Conservation (phyloP, 2,329 filamentous ascomycete species). For the Xylariaceae sp. region DNA sequence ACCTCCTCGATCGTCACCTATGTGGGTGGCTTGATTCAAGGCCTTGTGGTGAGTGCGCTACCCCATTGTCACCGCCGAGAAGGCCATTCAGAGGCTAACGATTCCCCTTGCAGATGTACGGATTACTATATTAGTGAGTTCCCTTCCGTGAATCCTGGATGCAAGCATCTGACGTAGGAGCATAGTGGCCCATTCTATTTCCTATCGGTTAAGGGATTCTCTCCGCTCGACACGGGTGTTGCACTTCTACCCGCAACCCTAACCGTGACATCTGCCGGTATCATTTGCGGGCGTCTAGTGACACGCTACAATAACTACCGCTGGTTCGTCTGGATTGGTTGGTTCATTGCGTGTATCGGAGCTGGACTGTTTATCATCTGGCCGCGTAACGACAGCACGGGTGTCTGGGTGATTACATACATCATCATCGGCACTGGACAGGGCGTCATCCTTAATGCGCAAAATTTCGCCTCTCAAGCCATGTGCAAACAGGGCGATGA, state of each 20-base stretch:
- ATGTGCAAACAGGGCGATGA: conserved; percentile 37
- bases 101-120: conserved; percentile 21
- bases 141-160: not conserved
- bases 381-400: conserved; percentile 25
- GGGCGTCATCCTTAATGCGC: conserved; percentile 38
- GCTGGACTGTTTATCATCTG: conserved; percentile 20
- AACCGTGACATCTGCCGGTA: conserved; percentile 33
- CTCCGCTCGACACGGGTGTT: conserved; percentile 33
- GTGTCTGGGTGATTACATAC: conserved; percentile 36
- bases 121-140: conserved; percentile 28
- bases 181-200: conserved; percentile 37
- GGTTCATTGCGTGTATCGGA: conserved; percentile 26
- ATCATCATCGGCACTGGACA: conserved; percentile 36
- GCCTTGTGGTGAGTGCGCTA: conserved; percentile 17
- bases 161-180: not conserved
- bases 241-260: conserved; percentile 35
- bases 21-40: conserved; percentile 14
- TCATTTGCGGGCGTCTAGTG: conserved; percentile 28
- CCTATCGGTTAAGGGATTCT: conserved; percentile 33
- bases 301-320: conserved; percentile 28
- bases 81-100: conserved; percentile 8
- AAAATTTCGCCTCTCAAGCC: conserved; percentile 40
- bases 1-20: conserved; percentile 16
- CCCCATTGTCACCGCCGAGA: not conserved
- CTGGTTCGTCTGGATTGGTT: conserved; percentile 38